Evolutionary conservation across 257 asterid species (phyloP), one percentile per base, ranked within the genome.

Genomic region (Primulina eburnea): DNA sequence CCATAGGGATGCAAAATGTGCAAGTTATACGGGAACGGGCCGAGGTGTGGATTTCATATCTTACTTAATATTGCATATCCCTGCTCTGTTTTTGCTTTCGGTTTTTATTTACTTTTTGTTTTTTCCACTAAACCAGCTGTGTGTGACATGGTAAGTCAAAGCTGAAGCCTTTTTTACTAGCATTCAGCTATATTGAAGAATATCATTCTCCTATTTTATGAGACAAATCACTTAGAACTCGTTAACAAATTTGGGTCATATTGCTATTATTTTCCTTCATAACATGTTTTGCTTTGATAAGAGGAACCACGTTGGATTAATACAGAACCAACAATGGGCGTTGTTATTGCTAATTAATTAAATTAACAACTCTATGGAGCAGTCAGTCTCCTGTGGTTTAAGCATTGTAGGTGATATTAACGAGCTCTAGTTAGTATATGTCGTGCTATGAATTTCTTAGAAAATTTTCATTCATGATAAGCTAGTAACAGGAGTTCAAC

Each of bases 11-110:
- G 80, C 80, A 85, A 14, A 92, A 92, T 75, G 97, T 92, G 80
- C 80, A 71, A 65, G 80, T 92, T 78, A 70, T 86, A 34, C 81
- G 90, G 30, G 98, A 83, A 70, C 82, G 97, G 65, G 97, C 96
- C 57, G 98, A 92, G 96, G 98, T 90, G 68, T 66, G 60, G 59
- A 43, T 10, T 43, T 68, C 64, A 53, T 43, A 34, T 30, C 72
- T 24, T 70, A 63, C 5, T 43, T 32, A 28, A 38, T 68, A 60
- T 24, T 50, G 58, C 29, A 38, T 73, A 26, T 28, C 29, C 34
- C 29, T 62, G 32, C 24, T 16, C 18, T 17, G 21, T 3, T 26
- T 62, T 12, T 16, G 63, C 55, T 38, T 64, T 11, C 16, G 57
- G 16, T 28, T 71, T 38, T 17, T 65, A 47, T 37, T 1, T 65